Evolutionary conservation across 768 basidiomycete genomes (phyloP), one percentile per base, ranked within the genome.

Genomic region (Pisolithus albus): DNA sequence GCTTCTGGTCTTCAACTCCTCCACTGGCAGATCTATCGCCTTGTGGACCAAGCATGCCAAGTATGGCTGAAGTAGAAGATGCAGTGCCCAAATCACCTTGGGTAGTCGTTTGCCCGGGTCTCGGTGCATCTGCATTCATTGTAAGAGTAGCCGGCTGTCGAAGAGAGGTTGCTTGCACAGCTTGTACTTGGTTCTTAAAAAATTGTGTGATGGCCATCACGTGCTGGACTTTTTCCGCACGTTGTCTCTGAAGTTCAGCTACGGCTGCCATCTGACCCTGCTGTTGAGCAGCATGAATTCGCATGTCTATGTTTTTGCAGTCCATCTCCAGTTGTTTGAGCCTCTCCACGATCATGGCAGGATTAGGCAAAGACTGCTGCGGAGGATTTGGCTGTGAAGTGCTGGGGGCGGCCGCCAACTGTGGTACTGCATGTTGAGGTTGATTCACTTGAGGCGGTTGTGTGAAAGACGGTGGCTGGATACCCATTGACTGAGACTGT

Each of bases 311-410:
- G 6, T 4, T 4, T 5, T 6, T n/a, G 16, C 65, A 38, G 10
- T 45, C 34, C 19, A 18, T 8, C 3, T 47, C 46, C 15, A 47
- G 18, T 1, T 0, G 19, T 23, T 48, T 58, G 8, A 65, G 47
- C 19, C 52, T 60, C 13, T 64, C 67, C 50, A 64, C 62, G n/a
- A 55, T 44, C n/a, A 59, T 5, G 4, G 55, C 56, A 8, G 53
- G 19, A 7, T 41, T 55, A 7, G 48, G 5, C 18, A 50, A 18
- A 2, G 21, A 5, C 11, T 26, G 62, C 24, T 62, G 65, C 8
- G 50, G 13, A 48, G 61, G n/a, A 8, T 60, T 52, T 51, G 61
- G n/a, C 46, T 63, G 18, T 24, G 59, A 37, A 36, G 34, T 10
- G 10, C 19, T 5, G 18, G 46, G 18, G 15, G 19, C 23, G 40